These are phyloP conservation scores for Suillus spraguei DNA, from an alignment of 768 basidiomycete genomes.

Conservation along the genomic window DNA sequence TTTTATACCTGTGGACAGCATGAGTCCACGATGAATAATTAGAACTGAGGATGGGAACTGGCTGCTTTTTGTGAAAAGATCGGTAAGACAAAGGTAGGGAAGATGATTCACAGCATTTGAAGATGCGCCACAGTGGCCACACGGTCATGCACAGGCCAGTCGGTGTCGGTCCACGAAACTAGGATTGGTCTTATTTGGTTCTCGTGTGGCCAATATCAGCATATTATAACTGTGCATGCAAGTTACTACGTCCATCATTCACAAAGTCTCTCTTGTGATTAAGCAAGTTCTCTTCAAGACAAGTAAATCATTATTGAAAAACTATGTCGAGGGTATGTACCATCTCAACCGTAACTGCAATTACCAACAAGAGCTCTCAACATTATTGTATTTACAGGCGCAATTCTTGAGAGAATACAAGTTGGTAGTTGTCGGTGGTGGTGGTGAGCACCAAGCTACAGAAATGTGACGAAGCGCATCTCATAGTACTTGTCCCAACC, in stretches of 20 bases:
- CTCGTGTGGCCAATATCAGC: conserved; percentile 11
- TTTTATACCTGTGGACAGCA: neutral
- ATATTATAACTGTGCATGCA: conserved; percentile 12
- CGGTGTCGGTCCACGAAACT: neutral
- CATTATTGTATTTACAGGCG: conserved; percentile 46
- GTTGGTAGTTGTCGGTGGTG: conserved; percentile 97
- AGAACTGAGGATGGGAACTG: neutral
- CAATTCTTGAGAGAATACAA: conserved; percentile 97
- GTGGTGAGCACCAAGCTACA: conserved; percentile 60
- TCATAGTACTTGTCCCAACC: conserved; percentile 9
- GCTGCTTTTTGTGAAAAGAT: neutral
- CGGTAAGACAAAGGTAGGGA: neutral
- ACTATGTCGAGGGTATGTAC: conserved; percentile 35
- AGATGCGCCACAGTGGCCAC: neutral
- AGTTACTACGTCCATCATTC: conserved; percentile 13
- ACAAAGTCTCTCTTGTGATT: conserved; percentile 6
- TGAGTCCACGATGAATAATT: neutral
- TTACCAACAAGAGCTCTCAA: conserved; percentile 7
- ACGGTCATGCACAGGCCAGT: neutral
- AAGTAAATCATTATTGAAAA: conserved; percentile 9
- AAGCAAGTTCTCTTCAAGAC: neutral
- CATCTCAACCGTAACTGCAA: neutral
- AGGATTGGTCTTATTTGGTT: conserved; percentile 31
- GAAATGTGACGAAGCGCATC: neutral
- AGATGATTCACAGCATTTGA: neutral